These are phyloP conservation scores for Mallotus repandus DNA, from an alignment of 441 rosid genomes.

Conservation along the genomic window DNA sequence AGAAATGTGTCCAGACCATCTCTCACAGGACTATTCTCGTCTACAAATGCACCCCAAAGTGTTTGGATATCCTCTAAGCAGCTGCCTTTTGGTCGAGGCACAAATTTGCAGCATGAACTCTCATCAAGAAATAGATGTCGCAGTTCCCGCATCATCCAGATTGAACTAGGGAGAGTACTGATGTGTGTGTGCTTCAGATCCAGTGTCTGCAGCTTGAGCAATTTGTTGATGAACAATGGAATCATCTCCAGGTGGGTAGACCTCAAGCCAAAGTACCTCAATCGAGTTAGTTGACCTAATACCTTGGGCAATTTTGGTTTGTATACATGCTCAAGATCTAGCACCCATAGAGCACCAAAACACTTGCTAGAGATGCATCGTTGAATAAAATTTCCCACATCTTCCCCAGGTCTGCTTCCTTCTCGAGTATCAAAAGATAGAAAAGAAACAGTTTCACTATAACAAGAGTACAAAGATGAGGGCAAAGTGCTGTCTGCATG, in stretches of 20 bases:
- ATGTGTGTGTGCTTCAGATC: conserved; percentile 34
- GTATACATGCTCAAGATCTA: conserved; percentile 32
- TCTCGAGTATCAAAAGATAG: conserved; percentile 26
- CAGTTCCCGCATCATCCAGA: conserved; percentile 28
- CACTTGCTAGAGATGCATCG: conserved; percentile 8
- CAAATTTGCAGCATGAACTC: conserved; percentile 14
- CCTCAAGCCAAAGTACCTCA: conserved; percentile 32
- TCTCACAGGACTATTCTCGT: conserved; percentile 16
- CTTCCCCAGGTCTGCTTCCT: conserved; percentile 24
- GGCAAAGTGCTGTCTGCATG: conserved; percentile 6
- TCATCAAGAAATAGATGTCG: conserved; percentile 27
- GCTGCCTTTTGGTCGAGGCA: conserved; percentile 11
- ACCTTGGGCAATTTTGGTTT: conserved; percentile 25
- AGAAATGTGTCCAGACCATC: conserved; percentile 19
- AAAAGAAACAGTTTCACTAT: conserved; percentile 11
- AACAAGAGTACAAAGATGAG: conserved; percentile 5
- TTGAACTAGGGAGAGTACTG: conserved; percentile 20
- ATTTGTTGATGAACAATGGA: conserved; percentile 23
- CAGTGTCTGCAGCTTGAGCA: conserved; percentile 24
- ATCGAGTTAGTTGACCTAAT: conserved; percentile 10
- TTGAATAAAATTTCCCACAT: conserved; percentile 22
- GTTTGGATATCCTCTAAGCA: conserved; percentile 23
- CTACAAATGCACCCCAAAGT: conserved; percentile 24
- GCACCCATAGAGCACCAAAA: conserved; percentile 18
- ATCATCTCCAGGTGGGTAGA: conserved; percentile 27